Evolutionary conservation across 2,329 filamentous ascomycete genomes (phyloP).

Genomic region (Fusarium miscanthi): DNA sequence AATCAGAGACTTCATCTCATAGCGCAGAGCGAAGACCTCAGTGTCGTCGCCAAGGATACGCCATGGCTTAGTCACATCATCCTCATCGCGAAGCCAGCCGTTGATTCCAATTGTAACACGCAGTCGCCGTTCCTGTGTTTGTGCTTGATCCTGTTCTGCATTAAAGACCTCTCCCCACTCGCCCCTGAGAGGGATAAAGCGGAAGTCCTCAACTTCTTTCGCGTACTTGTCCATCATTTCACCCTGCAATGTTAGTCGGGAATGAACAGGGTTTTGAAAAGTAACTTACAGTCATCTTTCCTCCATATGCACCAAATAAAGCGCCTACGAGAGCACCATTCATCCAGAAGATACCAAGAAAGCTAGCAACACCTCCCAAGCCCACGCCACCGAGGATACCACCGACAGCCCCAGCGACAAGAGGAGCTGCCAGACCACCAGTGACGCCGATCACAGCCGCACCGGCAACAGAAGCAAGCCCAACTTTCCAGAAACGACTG

Average conservation of each 20-base stretch:
- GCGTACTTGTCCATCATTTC: constrained; percentile 91
- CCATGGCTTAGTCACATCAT: constrained; percentile 85
- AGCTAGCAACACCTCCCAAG: constrained; percentile 85
- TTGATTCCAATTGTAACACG: constrained; percentile 88
- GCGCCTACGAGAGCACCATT: constrained; percentile 87
- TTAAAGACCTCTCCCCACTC: constrained; percentile 50
- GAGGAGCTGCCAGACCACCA: constrained; percentile 87
- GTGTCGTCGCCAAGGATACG: constrained; percentile 74
- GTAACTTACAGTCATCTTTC: constrained; percentile 68
- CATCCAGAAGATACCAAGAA: constrained; percentile 86
- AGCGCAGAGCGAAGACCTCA: constrained; percentile 86
- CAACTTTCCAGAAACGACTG: constrained; percentile 87
- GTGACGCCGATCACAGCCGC: constrained; percentile 92
- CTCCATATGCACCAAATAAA: constrained; percentile 90
- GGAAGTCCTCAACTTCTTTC: constrained; percentile 83
- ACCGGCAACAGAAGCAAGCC: constrained; percentile 86
- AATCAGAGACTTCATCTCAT: constrained; percentile 82
- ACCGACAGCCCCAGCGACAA: constrained; percentile 87
- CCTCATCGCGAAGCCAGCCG: constrained; percentile 82
- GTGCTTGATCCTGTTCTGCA: constrained; percentile 31
- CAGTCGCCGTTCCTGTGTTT: constrained; percentile 62
- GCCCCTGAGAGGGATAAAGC: constrained; percentile 78
- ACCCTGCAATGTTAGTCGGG: constrained; percentile 59
- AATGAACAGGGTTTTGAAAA: too few relatives aligned
- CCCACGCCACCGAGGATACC: constrained; percentile 87